A percentile compares a stretch with the other conserved stretches of the same genome.
These are phyloP conservation scores for Jamesozyma hellenica DNA, from an alignment of 805 yeast genomes.

Conservation along the genomic window DNA sequence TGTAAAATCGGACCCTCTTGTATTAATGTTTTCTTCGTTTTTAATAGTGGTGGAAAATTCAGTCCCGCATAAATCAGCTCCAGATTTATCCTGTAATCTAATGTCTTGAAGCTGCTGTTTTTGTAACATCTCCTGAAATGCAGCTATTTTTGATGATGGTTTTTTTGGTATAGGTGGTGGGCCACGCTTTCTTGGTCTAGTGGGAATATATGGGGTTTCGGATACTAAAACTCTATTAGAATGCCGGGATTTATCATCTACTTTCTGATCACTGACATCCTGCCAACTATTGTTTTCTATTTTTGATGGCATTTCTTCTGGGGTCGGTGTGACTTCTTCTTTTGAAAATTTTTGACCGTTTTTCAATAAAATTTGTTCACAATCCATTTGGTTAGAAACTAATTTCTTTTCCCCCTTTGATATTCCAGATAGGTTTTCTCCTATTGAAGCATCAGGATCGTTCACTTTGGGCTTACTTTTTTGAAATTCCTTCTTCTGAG, in stretches of 20 bases:
- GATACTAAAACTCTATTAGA: background rate
- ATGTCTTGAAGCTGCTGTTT: slow-evolving; percentile 40
- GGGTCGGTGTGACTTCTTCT: too few relatives aligned
- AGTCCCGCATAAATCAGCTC: background rate
- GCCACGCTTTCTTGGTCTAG: slow-evolving; percentile 19
- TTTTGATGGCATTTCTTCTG: too few relatives aligned
- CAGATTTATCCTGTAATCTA: slow-evolving; percentile 24
- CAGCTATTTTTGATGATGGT: slow-evolving; percentile 69
- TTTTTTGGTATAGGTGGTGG: slow-evolving; percentile 71
- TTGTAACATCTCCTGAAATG: slow-evolving; percentile 67
- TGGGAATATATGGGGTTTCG: slow-evolving; percentile 6
- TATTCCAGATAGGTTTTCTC: too few relatives aligned
- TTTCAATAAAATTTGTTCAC: too few relatives aligned
- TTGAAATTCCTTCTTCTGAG: too few relatives aligned
- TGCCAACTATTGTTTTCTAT: too few relatives aligned
- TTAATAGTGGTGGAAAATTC: slow-evolving; percentile 29
- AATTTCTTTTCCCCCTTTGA: too few relatives aligned
- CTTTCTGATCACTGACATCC: background rate
- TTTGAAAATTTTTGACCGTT: too few relatives aligned
- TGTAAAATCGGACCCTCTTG: slow-evolving; percentile 37
- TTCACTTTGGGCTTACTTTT: too few relatives aligned
- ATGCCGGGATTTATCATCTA: background rate
- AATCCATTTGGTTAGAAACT: too few relatives aligned
- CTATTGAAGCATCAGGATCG: too few relatives aligned
- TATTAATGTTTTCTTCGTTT: background rate